Evolutionary conservation across 1,139 yeast genomes (phyloP).

Genomic region (Blastobotrys ciferrii): DNA sequence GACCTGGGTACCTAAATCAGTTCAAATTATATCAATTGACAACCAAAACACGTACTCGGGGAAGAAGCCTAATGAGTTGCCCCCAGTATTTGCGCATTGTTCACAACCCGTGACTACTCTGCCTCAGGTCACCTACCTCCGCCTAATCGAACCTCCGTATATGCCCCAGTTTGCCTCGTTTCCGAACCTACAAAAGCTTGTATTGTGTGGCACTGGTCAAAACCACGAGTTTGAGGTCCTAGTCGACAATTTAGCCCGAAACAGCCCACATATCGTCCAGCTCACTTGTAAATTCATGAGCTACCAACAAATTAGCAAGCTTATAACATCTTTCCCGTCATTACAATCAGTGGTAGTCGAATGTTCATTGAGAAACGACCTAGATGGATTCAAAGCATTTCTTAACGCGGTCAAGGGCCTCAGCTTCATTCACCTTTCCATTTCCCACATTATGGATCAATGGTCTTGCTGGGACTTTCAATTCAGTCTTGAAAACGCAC

Average conservation of each 20-base stretch:
- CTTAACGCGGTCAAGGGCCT: neutral
- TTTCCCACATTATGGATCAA: neutral
- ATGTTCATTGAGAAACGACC: neutral
- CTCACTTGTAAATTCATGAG: constrained; percentile 3
- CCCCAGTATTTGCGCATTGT: neutral
- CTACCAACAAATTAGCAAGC: neutral
- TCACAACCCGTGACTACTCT: constrained; percentile 4
- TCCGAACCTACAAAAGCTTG: constrained; percentile 3
- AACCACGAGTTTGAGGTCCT: neutral
- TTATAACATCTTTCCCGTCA: neutral
- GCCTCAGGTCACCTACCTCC: constrained; percentile 10
- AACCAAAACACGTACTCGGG: neutral
- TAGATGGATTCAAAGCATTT: neutral
- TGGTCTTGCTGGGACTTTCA: neutral
- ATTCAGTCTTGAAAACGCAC: neutral
- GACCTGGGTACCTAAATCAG: constrained; percentile 9
- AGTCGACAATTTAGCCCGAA: neutral
- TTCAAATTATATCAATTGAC: constrained; percentile 7
- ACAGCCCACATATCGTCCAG: neutral
- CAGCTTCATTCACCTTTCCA: neutral
- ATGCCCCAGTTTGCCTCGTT: neutral
- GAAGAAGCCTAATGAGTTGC: neutral
- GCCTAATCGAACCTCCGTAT: constrained; percentile 5
- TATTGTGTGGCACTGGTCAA: neutral
- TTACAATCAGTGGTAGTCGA: constrained; percentile 2